Conservation (phyloP, 1,284 basidiomycete species). For the Ustilago loliicola region DNA sequence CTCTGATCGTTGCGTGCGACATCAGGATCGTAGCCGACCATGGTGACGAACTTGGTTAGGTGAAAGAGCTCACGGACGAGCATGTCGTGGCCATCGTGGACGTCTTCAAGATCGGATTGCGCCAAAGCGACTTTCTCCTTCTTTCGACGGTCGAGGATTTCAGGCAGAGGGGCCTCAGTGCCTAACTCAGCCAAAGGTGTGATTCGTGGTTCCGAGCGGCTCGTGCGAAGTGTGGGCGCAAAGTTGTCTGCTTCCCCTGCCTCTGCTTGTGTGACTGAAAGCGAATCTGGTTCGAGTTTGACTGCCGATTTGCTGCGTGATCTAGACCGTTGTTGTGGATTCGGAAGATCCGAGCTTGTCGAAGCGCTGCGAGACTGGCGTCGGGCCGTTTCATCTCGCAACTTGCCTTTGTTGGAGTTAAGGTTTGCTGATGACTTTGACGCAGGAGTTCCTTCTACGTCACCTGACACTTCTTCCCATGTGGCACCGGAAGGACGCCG, state of each 20-base stretch:
- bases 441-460: neutral
- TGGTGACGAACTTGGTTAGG: slow-evolving; percentile 63
- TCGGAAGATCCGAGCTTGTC: slow-evolving; percentile 13
- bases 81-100: slow-evolving; percentile 59
- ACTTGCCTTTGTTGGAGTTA: slow-evolving; percentile 15
- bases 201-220: slow-evolving; percentile 31
- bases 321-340: slow-evolving; percentile 20
- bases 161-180: slow-evolving; percentile 23
- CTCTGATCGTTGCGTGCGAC: slow-evolving; percentile 50
- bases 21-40: slow-evolving; percentile 61
- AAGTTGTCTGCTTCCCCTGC: slow-evolving; percentile 4
- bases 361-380: slow-evolving; percentile 10
- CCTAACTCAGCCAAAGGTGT: slow-evolving; percentile 31
- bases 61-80: slow-evolving; percentile 65
- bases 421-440: slow-evolving; percentile 2
- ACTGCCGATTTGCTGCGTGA: slow-evolving; percentile 37
- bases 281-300: slow-evolving; percentile 13
- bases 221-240: neutral
- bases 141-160: slow-evolving; percentile 37
- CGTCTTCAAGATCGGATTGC: slow-evolving; percentile 50
- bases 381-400: slow-evolving; percentile 21
- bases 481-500: slow-evolving; percentile 7
- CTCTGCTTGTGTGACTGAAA: slow-evolving; percentile 4
- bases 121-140: slow-evolving; percentile 37
- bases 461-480: slow-evolving; percentile 14